Conservation (phyloP, 306 rosid species). For the Lagenaria siceraria region DNA sequence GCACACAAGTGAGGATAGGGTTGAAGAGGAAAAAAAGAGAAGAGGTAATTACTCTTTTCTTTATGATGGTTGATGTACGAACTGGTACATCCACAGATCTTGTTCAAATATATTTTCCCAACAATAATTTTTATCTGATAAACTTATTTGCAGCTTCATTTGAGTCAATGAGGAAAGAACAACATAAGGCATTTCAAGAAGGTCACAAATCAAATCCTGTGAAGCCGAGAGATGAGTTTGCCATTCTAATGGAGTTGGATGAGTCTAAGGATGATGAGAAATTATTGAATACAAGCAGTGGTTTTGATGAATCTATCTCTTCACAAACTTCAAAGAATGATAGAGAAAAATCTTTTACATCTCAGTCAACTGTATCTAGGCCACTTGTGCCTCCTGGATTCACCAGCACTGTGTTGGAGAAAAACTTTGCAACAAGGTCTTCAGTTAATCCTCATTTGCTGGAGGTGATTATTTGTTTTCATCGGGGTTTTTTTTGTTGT, state of each 20-base stretch:
- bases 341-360: conserved; percentile 37
- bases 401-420: conserved; percentile 41
- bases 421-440: conserved; percentile 36
- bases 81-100: not conserved
- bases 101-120: not conserved
- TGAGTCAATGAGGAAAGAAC: conserved; percentile 94
- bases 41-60: conserved; percentile 48
- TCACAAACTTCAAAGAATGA: conserved; percentile 36
- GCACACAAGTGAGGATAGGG: conserved; percentile 61
- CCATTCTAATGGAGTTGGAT: conserved; percentile 35
- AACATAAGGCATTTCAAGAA: conserved; percentile 64
- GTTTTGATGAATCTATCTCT: conserved; percentile 29
- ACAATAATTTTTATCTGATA: not conserved
- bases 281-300: conserved; percentile 28
- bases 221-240: conserved; percentile 44
- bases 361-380: conserved; percentile 51
- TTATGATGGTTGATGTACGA: not conserved
- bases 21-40: conserved; percentile 93
- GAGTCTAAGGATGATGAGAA: conserved; percentile 36
- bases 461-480: conserved; percentile 43
- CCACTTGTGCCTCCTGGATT: conserved; percentile 98
- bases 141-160: conserved; percentile 55
- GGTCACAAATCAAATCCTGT: conserved; percentile 45
- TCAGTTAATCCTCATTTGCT: conserved; percentile 18
- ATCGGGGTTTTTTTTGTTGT: not conserved